Percentiles rank a stretch among this genome's conserved stretches.
Conservation (phyloP, 108 stramenopile species). For the Conticribra weissflogii region DNA sequence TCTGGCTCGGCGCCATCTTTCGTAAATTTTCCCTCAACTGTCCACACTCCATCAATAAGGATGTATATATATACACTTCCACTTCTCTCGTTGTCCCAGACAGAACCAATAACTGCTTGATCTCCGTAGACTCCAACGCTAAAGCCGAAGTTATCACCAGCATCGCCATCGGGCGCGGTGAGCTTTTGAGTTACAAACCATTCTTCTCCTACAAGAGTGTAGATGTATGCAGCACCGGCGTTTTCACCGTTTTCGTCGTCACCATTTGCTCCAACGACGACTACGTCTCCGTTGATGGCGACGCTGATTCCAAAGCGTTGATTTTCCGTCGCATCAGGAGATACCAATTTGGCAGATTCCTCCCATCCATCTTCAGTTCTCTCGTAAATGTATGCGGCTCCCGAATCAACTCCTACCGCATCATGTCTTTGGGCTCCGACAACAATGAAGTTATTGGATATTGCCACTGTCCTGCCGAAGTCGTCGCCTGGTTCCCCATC, state of each 20-base stretch:
- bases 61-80: constrained; percentile 26
- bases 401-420: constrained; percentile 15
- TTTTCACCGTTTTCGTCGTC: constrained; percentile 30
- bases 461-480: constrained; percentile 33
- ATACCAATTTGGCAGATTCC: constrained; percentile 8
- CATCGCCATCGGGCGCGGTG: constrained; percentile 24
- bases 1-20: constrained; percentile 16
- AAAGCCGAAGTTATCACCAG: constrained; percentile 33
- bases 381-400: constrained; percentile 24
- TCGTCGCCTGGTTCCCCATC: constrained; percentile 17
- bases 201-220: constrained; percentile 10
- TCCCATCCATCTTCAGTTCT: constrained; percentile 21
- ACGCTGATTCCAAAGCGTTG: constrained; percentile 34
- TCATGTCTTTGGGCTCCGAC: constrained; percentile 33
- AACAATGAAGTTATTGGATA: constrained; percentile 30
- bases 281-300: constrained; percentile 15
- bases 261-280: constrained; percentile 22
- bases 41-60: constrained; percentile 15
- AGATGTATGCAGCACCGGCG: constrained; percentile 28
- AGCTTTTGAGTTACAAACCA: constrained; percentile 26
- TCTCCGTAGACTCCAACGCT: constrained; percentile 31
- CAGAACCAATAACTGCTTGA: constrained; percentile 28
- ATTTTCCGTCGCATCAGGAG: constrained; percentile 23
- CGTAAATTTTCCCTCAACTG: constrained; percentile 21
- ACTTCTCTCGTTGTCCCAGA: constrained; percentile 22